Evolutionary conservation across 2,329 filamentous ascomycete species (phyloP).

Genomic region (Pseudogymnoascus verrucosus): DNA sequence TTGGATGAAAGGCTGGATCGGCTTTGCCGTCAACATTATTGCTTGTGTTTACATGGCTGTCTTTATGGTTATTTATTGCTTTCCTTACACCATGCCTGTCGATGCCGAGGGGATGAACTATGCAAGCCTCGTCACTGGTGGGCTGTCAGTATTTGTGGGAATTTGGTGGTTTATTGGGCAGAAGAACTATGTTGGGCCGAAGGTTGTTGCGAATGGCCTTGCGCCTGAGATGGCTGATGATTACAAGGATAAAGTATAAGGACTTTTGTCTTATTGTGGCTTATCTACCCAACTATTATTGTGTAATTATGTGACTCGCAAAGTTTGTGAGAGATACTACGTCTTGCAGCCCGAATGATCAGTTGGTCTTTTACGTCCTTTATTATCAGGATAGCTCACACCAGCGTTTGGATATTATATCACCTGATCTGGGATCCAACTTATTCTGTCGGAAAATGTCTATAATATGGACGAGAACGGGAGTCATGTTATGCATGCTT

Average conservation of each 20-base stretch:
- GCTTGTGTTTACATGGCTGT: conserved; percentile 50
- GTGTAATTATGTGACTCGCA: too few relatives aligned
- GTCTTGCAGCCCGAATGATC: too few relatives aligned
- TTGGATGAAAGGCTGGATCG: conserved; percentile 40
- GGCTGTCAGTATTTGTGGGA: conserved; percentile 32
- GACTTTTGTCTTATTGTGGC: background rate
- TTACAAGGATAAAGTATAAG: background rate
- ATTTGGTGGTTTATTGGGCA: conserved; percentile 35
- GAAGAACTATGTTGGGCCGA: conserved; percentile 21
- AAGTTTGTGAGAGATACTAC: too few relatives aligned
- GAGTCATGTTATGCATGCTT: too few relatives aligned
- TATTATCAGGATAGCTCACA: too few relatives aligned
- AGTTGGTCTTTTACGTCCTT: too few relatives aligned
- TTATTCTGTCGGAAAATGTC: too few relatives aligned
- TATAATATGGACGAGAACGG: too few relatives aligned
- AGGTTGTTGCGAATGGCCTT: conserved; percentile 1
- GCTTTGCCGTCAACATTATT: conserved; percentile 43
- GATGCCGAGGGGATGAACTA: conserved; percentile 46
- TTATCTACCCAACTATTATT: too few relatives aligned
- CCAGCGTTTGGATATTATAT: too few relatives aligned
- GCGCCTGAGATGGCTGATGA: background rate
- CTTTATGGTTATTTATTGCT: conserved; percentile 58
- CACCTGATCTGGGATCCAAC: too few relatives aligned
- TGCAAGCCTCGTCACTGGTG: conserved; percentile 37
- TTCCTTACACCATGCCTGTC: conserved; percentile 41